phyloP scores from a whole-genome alignment of 179 eudicot genomes.

The Amaranthus tricolor region DNA sequence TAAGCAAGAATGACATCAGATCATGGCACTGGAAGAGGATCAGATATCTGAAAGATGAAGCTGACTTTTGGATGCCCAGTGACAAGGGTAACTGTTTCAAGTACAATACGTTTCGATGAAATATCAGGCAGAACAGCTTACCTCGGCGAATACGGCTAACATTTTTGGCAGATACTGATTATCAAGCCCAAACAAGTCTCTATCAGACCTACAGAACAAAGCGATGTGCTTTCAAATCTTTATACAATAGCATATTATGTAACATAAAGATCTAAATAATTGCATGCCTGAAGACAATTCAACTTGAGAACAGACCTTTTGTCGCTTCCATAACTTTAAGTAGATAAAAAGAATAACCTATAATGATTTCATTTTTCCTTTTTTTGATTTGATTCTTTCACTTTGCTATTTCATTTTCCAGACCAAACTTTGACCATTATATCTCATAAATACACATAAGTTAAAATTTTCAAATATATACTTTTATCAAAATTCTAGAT shows the following conservation, averaged over 20 bases:
- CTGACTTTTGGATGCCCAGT: not conserved
- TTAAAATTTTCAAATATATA: no score
- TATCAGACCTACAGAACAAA: slow-evolving; percentile 36
- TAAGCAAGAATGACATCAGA: not conserved
- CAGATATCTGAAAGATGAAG: not conserved
- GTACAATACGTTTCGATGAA: not conserved
- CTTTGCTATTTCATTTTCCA: no score
- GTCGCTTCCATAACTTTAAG: not conserved
- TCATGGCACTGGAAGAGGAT: not conserved
- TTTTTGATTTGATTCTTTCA: not conserved
- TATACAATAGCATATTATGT: not conserved
- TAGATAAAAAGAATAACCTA: not conserved
- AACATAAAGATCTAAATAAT: not conserved
- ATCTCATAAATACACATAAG: no score
- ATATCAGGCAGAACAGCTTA: not conserved
- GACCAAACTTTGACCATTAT: no score
- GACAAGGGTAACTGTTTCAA: not conserved
- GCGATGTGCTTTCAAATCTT: not conserved
- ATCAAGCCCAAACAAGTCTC: slow-evolving; percentile 38
- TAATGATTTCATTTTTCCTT: not conserved
- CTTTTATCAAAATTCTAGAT: no score
- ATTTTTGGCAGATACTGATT: slow-evolving; percentile 41
- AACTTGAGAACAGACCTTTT: not conserved
- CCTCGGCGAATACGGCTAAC: slow-evolving; percentile 46
- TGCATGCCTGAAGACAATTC: not conserved